A percentile compares a stretch with the other conserved stretches of the same genome.
These are phyloP conservation scores for Gymnopilus junonius DNA, from an alignment of 768 basidiomycete genomes.

Conservation along the genomic window DNA sequence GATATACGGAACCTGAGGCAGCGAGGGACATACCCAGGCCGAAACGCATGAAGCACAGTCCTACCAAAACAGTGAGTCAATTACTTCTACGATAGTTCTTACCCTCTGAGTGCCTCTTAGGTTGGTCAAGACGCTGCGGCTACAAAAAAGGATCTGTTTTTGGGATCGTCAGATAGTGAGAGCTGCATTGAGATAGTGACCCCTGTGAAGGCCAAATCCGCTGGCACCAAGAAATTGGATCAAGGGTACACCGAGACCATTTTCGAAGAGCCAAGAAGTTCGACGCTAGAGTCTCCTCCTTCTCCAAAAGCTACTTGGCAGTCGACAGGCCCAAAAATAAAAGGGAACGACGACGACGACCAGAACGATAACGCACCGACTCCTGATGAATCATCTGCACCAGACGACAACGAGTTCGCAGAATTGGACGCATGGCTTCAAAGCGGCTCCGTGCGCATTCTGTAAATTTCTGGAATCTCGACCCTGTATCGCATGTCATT, in stretches of 20 bases:
- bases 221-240: neutral
- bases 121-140: neutral
- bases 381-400: neutral
- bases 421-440: slow-evolving; percentile 73
- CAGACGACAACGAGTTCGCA: slow-evolving; percentile 54
- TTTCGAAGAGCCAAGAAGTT: neutral
- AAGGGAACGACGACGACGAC: neutral
- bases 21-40: neutral
- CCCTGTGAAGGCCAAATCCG: slow-evolving; percentile 3
- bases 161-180: slow-evolving; percentile 23
- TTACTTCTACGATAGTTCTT: neutral
- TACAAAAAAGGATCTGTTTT: slow-evolving; percentile 12
- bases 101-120: neutral
- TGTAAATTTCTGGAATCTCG: slow-evolving; percentile 24
- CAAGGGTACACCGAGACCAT: neutral
- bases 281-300: neutral
- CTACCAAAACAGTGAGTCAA: neutral
- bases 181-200: slow-evolving; percentile 20
- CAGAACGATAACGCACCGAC: neutral
- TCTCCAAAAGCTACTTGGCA: neutral
- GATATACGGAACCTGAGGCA: neutral
- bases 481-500: slow-evolving; percentile 2
- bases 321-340: neutral
- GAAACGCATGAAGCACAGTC: neutral
- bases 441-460: slow-evolving; percentile 64